These are phyloP conservation scores for Cunninghamia lanceolata DNA, from an alignment of 75 land plant species.

Conservation along the genomic window DNA sequence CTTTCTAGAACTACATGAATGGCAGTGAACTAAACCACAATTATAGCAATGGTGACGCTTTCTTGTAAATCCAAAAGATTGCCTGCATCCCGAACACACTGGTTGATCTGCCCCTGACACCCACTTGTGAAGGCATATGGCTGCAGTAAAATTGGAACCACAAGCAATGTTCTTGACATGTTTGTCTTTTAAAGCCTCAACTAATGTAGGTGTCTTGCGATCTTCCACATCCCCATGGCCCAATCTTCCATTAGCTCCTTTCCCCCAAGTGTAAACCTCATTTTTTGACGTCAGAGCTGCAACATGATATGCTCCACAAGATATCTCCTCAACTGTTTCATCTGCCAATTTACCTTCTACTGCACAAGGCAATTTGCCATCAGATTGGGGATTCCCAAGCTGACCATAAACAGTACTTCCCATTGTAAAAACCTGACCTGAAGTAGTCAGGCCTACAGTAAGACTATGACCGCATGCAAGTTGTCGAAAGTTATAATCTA, in stretches of 20 bases:
- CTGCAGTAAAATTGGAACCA: conserved; percentile 58
- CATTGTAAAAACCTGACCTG: conserved; percentile 59
- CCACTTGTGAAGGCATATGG: conserved; percentile 59
- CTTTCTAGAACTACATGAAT: conserved; percentile 60
- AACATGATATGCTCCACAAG: conserved; percentile 73
- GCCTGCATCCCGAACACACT: conserved; percentile 54
- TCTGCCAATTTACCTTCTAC: conserved; percentile 48
- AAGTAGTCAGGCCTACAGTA: conserved; percentile 56
- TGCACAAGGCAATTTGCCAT: conserved; percentile 51
- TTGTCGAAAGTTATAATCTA: conserved; percentile 59
- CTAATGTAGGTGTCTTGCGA: conserved; percentile 44
- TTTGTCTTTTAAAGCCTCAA: conserved; percentile 62
- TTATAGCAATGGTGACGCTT: conserved; percentile 67
- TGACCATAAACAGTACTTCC: conserved; percentile 70
- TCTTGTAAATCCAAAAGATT: conserved; percentile 63
- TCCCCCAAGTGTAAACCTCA: conserved; percentile 71
- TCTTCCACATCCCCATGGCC: conserved; percentile 72
- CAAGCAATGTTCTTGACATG: conserved; percentile 51
- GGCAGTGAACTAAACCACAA: conserved; percentile 57
- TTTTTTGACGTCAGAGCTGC: conserved; percentile 48
- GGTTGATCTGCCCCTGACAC: conserved; percentile 54
- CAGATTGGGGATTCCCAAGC: conserved; percentile 55
- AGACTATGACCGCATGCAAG: conserved; percentile 69
- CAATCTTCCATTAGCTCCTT: conserved; percentile 68
- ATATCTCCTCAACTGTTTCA: conserved; percentile 47